phyloP scores from a whole-genome alignment of 352 stramenopile species.

The Phytophthora cryptogea region DNA sequence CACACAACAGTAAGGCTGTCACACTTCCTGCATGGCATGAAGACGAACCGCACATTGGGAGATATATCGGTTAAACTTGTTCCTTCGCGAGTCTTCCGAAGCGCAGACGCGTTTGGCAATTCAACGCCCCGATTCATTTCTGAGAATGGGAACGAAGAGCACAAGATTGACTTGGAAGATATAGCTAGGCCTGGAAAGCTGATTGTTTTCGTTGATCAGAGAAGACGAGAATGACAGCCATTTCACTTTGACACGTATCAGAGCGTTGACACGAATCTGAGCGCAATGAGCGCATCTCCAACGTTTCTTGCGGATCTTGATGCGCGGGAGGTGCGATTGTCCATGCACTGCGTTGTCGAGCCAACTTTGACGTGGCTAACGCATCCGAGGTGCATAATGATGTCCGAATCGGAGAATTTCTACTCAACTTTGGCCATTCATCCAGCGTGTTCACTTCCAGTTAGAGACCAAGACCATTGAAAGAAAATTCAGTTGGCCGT shows the following conservation, averaged over 20 bases:
- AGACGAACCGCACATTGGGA: constrained; percentile 2
- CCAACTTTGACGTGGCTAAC: constrained; percentile 1
- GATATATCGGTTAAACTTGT: constrained; percentile 18
- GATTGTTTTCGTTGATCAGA: constrained; percentile 22
- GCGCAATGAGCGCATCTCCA: constrained; percentile 3
- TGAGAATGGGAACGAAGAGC: not conserved
- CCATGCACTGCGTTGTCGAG: not conserved
- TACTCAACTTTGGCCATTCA: constrained; percentile 36
- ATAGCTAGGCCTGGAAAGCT: constrained; percentile 7
- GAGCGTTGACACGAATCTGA: constrained; percentile 3
- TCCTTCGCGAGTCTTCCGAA: constrained; percentile 4
- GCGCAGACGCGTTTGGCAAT: not conserved
- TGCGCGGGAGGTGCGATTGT: constrained; percentile 7
- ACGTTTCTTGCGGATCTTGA: constrained; percentile 2
- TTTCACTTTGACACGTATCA: not conserved
- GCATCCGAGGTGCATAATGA: constrained; percentile 8
- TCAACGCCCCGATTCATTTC: constrained; percentile 11
- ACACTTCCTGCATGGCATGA: constrained; percentile 15
- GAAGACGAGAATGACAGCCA: constrained; percentile 18
- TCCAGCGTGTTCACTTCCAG: constrained; percentile 32
- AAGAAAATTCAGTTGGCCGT: no score
- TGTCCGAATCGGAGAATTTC: constrained; percentile 25
- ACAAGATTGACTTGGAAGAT: constrained; percentile 22
- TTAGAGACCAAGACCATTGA: no score
- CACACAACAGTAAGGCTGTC: constrained; percentile 24